A percentile compares a stretch with the other conserved stretches of the same genome.
These are phyloP conservation scores for Eimeria sp. DNA, from an alignment of 169 alveolate genomes.

Conservation along the genomic window DNA sequence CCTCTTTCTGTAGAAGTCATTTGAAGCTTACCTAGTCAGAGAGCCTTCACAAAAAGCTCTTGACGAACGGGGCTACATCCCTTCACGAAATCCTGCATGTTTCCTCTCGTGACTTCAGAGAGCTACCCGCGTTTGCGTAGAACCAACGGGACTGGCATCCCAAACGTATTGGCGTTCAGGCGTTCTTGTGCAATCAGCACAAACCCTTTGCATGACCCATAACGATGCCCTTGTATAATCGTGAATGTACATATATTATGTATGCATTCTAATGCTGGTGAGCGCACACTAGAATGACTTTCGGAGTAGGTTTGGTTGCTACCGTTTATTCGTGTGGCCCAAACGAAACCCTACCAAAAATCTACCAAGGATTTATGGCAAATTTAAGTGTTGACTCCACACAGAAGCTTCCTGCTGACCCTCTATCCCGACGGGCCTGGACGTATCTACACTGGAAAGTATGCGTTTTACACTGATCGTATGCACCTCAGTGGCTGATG, in stretches of 20 bases:
- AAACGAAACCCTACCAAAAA: not conserved
- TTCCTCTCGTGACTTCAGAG: not conserved
- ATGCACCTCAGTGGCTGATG: no score
- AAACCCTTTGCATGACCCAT: not conserved
- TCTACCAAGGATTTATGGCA: no score
- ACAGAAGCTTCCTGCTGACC: not conserved
- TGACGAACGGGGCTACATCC: not conserved
- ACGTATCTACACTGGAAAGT: no score
- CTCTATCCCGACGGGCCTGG: no score
- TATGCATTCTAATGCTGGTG: not conserved
- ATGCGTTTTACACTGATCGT: no score
- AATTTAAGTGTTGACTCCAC: no score
- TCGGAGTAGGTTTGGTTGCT: not conserved
- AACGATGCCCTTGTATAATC: not conserved
- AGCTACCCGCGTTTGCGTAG: not conserved
- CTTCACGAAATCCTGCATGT: not conserved
- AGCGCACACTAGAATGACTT: not conserved
- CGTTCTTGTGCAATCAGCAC: not conserved
- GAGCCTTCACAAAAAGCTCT: not conserved
- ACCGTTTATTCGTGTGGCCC: not conserved
- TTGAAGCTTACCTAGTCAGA: not conserved
- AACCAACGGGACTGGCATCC: not conserved
- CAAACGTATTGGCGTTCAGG: not conserved
- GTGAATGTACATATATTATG: no score
- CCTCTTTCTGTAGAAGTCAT: constrained; percentile 15